A percentile compares a stretch with the other conserved stretches of the same genome.
Conservation (phyloP, 495 filamentous ascomycete genomes). For the Talaromyces liani region DNA sequence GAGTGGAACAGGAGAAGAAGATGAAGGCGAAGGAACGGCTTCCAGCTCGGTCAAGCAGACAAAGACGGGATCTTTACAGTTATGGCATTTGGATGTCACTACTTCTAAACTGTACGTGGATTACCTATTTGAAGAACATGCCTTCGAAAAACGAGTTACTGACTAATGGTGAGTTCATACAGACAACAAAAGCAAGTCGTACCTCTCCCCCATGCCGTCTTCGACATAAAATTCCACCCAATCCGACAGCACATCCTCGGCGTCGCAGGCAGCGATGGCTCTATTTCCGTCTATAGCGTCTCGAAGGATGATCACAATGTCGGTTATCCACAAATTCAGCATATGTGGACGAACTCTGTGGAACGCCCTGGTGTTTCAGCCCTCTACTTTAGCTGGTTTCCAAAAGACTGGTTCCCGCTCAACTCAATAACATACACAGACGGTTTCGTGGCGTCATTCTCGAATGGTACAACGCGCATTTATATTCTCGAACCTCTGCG, state of each 20-base stretch:
- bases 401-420: constrained; percentile 31
- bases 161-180: background rate
- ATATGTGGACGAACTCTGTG: constrained; percentile 29
- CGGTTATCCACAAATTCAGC: constrained; percentile 16
- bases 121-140: background rate
- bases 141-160: background rate
- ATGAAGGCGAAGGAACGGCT: constrained; percentile 5
- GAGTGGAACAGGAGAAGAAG: constrained; percentile 4
- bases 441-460: constrained; percentile 61
- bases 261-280: constrained; percentile 66
- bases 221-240: constrained; percentile 80
- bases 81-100: constrained; percentile 48
- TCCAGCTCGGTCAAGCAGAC: constrained; percentile 30
- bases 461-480: constrained; percentile 48
- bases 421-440: constrained; percentile 15
- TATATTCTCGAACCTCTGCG: constrained; percentile 34
- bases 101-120: constrained; percentile 42
- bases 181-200: constrained; percentile 38
- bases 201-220: constrained; percentile 58
- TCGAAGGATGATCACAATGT: background rate
- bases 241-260: constrained; percentile 48
- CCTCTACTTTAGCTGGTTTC: constrained; percentile 66
- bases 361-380: constrained; percentile 42
- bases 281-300: constrained; percentile 54
- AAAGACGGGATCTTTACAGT: constrained; percentile 64